Conservation (phyloP, 2,329 filamentous ascomycete genomes). For the Botrytis fabae region DNA sequence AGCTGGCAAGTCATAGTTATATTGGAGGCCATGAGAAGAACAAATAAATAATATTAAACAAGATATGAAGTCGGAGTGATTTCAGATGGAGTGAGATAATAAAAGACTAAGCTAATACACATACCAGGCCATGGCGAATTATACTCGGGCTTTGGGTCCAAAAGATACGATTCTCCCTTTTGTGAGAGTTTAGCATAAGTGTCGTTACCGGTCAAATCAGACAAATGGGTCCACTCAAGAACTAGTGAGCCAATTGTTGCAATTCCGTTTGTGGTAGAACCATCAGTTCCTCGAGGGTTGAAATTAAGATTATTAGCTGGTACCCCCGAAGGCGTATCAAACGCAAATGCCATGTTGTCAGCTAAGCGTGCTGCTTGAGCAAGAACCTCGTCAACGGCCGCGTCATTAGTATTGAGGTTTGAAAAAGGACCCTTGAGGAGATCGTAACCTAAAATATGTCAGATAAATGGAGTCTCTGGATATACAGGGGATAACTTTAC, state of each 20-base stretch:
- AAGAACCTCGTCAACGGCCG: constrained; percentile 58
- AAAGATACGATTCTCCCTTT: constrained; percentile 67
- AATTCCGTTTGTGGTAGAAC: constrained; percentile 63
- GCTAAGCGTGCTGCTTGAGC: constrained; percentile 67
- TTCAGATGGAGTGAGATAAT: not conserved
- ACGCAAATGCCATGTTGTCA: constrained; percentile 73
- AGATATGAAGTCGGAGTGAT: not conserved
- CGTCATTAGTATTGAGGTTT: constrained; percentile 48
- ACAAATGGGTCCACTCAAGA: constrained; percentile 80
- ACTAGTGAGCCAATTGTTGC: constrained; percentile 77
- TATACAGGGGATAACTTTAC: constrained; percentile 45
- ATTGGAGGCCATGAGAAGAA: not conserved
- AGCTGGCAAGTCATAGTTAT: no score
- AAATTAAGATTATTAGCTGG: constrained; percentile 70
- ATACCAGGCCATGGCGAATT: constrained; percentile 69
- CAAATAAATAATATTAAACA: not conserved
- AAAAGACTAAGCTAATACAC: not conserved
- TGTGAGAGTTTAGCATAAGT: constrained; percentile 68
- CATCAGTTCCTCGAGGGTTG: constrained; percentile 51
- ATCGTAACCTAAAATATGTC: constrained; percentile 56
- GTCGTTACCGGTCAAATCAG: constrained; percentile 68
- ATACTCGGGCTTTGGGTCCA: constrained; percentile 61
- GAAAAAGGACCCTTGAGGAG: constrained; percentile 68
- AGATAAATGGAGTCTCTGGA: constrained; percentile 7
- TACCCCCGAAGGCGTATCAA: constrained; percentile 73